Evolutionary conservation across 352 stramenopile species (phyloP).

Genomic region (Hyphochytrium catenoides): DNA sequence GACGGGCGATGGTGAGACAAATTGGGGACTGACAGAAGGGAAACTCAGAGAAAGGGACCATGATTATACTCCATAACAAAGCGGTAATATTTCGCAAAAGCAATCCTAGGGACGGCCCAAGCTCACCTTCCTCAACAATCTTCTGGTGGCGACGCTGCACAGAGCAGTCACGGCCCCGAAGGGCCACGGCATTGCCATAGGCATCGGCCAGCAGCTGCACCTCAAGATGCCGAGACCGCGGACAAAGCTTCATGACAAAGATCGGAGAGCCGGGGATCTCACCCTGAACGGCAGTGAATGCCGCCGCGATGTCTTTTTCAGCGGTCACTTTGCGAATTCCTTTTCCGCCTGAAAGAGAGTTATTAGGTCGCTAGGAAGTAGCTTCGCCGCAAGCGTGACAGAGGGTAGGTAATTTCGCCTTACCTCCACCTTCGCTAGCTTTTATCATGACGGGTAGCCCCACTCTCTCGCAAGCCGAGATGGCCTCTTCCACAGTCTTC

Average conservation of each 20-base stretch:
- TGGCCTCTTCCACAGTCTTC: conserved; percentile 65
- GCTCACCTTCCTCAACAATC: conserved; percentile 97
- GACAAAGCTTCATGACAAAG: conserved; percentile 98
- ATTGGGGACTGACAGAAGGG: too few species aligned
- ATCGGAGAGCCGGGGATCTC: conserved; percentile 97
- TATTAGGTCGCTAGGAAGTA: too few species aligned
- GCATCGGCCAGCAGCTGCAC: conserved; percentile 96
- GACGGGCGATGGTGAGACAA: too few species aligned
- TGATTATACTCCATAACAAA: too few species aligned
- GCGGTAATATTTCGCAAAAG: too few species aligned
- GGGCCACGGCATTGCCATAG: conserved; percentile 92
- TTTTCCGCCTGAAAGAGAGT: too few species aligned
- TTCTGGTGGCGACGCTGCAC: conserved; percentile 99
- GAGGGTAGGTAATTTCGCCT: too few species aligned
- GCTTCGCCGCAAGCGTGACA: too few species aligned
- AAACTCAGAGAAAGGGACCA: too few species aligned
- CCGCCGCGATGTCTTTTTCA: conserved; percentile 66
- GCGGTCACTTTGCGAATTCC: conserved; percentile 89
- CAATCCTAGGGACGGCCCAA: too few species aligned
- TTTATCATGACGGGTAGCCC: conserved; percentile 99
- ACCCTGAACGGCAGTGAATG: conserved; percentile 87
- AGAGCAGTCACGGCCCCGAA: conserved; percentile 97
- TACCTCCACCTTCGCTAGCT: conserved; percentile 90
- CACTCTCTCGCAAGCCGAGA: conserved; percentile 78
- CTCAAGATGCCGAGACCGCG: conserved; percentile 92